Percentiles rank a stretch among this genome's conserved stretches.
These are phyloP conservation scores for Pythium vanterpoolii DNA, from an alignment of 352 stramenopile species.

Conservation along the genomic window DNA sequence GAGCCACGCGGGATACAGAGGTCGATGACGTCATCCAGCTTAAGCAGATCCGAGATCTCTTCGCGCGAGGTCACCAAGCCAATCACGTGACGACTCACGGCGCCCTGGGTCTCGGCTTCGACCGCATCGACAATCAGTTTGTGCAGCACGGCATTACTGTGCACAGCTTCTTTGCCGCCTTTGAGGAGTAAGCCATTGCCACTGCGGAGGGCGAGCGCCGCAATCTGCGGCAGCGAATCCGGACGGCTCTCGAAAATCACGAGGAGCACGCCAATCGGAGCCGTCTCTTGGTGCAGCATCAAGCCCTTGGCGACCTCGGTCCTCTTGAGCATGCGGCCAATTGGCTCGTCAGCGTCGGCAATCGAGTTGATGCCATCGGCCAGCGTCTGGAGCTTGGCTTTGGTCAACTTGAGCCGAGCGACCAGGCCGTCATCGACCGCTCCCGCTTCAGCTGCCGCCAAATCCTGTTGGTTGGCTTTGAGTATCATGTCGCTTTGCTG, in stretches of 20 bases:
- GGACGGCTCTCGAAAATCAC: slow-evolving; percentile 98
- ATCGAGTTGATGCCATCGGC: slow-evolving; percentile 94
- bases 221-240: slow-evolving; percentile 96
- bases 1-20: slow-evolving; percentile 97
- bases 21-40: slow-evolving; percentile 97
- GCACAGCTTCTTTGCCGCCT: slow-evolving; percentile 93
- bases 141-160: slow-evolving; percentile 91
- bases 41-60: slow-evolving; percentile 92
- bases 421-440: slow-evolving; percentile 65
- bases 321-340: slow-evolving; percentile 67
- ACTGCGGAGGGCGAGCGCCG: slow-evolving; percentile 92
- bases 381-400: slow-evolving; percentile 94
- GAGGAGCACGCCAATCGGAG: slow-evolving; percentile 96
- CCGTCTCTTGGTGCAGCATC: slow-evolving; percentile 92
- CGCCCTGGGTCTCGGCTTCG: slow-evolving; percentile 78
- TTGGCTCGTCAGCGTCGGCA: slow-evolving; percentile 72
- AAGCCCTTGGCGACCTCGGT: slow-evolving; percentile 91
- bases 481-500: slow-evolving; percentile 84
- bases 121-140: slow-evolving; percentile 93
- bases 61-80: slow-evolving; percentile 93
- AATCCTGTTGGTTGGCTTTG: slow-evolving; percentile 91
- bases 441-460: slow-evolving; percentile 75
- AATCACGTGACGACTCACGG: slow-evolving; percentile 93
- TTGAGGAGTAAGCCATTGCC: slow-evolving; percentile 97
- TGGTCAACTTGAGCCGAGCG: slow-evolving; percentile 83